Evolutionary conservation across 441 rosid genomes (phyloP), one percentile per base, ranked within the genome.

Genomic region (Croton laevigatus): DNA sequence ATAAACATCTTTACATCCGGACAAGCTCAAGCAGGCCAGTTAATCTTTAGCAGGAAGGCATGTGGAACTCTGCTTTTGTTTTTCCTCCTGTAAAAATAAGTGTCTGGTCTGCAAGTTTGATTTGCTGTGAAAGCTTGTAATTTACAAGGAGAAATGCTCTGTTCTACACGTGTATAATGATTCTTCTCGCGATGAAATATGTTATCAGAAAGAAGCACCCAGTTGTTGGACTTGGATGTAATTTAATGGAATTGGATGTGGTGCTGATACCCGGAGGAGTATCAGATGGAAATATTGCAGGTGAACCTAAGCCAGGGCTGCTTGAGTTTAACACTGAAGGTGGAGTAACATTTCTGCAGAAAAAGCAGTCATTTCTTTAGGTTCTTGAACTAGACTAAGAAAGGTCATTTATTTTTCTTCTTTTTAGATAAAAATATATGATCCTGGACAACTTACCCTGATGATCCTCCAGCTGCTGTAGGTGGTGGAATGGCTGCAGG

Each of bases 331-430:
- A 71, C 48, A 86, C 82, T 4, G 86, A 72, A 46, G 99, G 92
- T 4, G 98, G 96, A 73, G 82, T 75, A 66, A 83, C 90, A 78
- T 83, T 76, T 72, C 97, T 91, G 89, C 76, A 69, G 76, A 73
- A 62, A 46, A 62, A 14, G 34, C 12, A 59, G 45, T 27, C 37
- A 62, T 44, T 73, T 44, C 66, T 36, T 63, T n/a, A 52, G 23
- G 51, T 69, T 40, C 70, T 20, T n/a, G 20, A 59, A 46, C 8
- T 38, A 45, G 54, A 5, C 36, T 20, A 16, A 37, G 8, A 8
- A 37, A 22, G n/a, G 42, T 44, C 3, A 1, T 0, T 7, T 44
- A 44, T 7, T 44, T 44, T 44, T 44, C 12, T 44, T 1, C 36
- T 27, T 27, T 27, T 27, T 27, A 1, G 32, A 27, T 27, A 44